Evolutionary conservation across 2,329 filamentous ascomycete genomes (phyloP).

Genomic region (Verticillium zaregamsianum): DNA sequence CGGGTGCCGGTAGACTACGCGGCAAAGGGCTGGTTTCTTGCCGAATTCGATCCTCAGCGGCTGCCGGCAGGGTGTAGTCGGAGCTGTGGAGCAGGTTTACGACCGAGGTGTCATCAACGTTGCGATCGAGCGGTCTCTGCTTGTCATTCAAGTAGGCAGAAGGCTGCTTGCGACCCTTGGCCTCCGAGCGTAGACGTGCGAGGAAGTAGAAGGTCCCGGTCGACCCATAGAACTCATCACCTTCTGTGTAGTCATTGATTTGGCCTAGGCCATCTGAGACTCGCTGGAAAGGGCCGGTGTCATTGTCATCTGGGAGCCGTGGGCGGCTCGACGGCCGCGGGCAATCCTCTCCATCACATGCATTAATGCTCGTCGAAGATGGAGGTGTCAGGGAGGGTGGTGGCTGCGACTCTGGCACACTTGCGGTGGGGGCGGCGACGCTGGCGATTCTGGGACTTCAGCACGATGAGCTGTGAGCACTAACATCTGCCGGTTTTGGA

Average conservation of each 20-base stretch:
- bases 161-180: constrained; percentile 7
- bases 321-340: too few relatives aligned
- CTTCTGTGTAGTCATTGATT: constrained; percentile 12
- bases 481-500: too few relatives aligned
- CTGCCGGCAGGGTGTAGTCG: constrained; percentile 10
- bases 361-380: too few relatives aligned
- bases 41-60: constrained; percentile 6
- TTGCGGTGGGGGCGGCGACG: too few relatives aligned
- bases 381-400: too few relatives aligned
- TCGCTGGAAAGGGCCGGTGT: too few relatives aligned
- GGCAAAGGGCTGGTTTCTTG: constrained; percentile 4
- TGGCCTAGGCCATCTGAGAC: constrained; percentile 5
- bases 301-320: too few relatives aligned
- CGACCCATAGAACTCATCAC: constrained; percentile 12
- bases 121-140: background rate
- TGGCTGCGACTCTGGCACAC: too few relatives aligned
- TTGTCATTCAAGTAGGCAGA: background rate
- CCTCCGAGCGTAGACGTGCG: constrained; percentile 8
- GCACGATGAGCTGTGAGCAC: too few relatives aligned
- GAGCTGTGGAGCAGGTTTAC: constrained; percentile 16
- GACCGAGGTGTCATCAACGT: constrained; percentile 9
- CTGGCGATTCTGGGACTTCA: too few relatives aligned
- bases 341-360: too few relatives aligned
- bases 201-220: constrained; percentile 13
- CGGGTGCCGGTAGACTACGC: background rate